These are phyloP conservation scores for Saprolegnia diclina DNA, from an alignment of 352 stramenopile genomes.

Conservation along the genomic window DNA sequence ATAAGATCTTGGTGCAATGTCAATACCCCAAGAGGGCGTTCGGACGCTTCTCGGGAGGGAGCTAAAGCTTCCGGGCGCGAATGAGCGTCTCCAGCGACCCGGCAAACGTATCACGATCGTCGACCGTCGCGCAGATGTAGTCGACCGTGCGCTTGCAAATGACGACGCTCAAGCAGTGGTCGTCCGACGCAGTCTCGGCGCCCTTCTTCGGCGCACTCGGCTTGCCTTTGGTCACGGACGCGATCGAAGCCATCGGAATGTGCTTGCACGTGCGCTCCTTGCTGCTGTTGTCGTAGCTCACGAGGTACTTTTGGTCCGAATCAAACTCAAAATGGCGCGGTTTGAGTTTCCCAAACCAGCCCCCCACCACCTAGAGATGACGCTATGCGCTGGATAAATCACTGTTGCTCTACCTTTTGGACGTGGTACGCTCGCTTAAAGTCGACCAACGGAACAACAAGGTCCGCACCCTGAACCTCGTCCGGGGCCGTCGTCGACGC, in stretches of 20 bases:
- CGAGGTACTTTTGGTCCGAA: constrained; percentile 16
- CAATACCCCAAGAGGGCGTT: too few relatives aligned
- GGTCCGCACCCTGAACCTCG: neutral
- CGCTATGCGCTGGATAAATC: too few relatives aligned
- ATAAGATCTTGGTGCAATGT: too few relatives aligned
- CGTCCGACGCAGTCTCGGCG: neutral
- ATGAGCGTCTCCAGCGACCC: neutral
- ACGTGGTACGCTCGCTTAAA: constrained; percentile 8
- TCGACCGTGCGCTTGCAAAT: neutral
- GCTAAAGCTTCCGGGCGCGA: neutral
- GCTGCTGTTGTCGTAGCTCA: neutral
- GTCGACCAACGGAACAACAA: too few relatives aligned
- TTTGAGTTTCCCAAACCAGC: constrained; percentile 20
- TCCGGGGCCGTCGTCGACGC: too few relatives aligned
- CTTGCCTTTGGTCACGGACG: constrained; percentile 14
- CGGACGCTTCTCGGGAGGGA: too few relatives aligned
- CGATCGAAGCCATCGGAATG: neutral
- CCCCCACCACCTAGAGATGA: neutral
- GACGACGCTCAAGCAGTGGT: constrained; percentile 12
- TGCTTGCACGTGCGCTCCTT: neutral
- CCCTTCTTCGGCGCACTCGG: neutral
- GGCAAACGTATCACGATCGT: constrained; percentile 11
- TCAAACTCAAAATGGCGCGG: neutral
- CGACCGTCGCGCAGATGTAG: constrained; percentile 11
- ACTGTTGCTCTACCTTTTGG: neutral